Base-by-base conservation (phyloP, 1,139 yeast species). In the Lodderomyces metapsilosis region DNA sequence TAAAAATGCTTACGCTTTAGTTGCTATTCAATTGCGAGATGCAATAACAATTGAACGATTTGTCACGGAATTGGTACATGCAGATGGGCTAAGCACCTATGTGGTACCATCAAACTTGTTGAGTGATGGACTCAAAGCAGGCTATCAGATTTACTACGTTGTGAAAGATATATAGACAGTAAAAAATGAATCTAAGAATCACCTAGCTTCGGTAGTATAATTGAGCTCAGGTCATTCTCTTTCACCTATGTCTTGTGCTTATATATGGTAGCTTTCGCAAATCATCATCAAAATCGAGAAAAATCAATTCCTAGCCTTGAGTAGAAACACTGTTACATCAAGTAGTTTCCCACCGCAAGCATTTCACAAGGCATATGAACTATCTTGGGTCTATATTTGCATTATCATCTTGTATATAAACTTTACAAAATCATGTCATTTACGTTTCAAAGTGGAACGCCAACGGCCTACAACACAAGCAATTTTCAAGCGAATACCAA, bases 11-110 rank as follows among this genome's bases (percentile, higher is more conserved):
- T 67, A 59, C 4, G 66, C 73, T 0, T 45, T 80, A 3, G 61
- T 82, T 2, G 80, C 74, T 0, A 61, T 83, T 39, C 87, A 83
- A 47, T 53, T 84, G 39, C 60, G 92, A 43, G 78, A 81, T 44
- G 69, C 74, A 13, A 71, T 69, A 11, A 71, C 82, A 3, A 57
- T 78, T 36, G 81, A 78, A 43, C 46, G 52, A 4, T 82, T 83
- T 48, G 58, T 82, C 3, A 33, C 31, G 8, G 52, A 49, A 21
- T 46, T 57, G 8, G 58, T 61, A 2, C 28, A 61, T 3, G 45
- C 47, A 11, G 32, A 39, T 3, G 43, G 44, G 1, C 50, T 70
- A 32, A 21, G 28, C 3, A 40, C 67, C 11, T 59, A 46, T 51
- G 52, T 47, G n/a, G 59, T 73, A 4, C 64, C 66, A 0, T 63